Percentiles rank a stretch among this genome's conserved stretches.
Conservation (phyloP, 2,329 filamentous ascomycete species). For the Lecanosticta acicola region DNA sequence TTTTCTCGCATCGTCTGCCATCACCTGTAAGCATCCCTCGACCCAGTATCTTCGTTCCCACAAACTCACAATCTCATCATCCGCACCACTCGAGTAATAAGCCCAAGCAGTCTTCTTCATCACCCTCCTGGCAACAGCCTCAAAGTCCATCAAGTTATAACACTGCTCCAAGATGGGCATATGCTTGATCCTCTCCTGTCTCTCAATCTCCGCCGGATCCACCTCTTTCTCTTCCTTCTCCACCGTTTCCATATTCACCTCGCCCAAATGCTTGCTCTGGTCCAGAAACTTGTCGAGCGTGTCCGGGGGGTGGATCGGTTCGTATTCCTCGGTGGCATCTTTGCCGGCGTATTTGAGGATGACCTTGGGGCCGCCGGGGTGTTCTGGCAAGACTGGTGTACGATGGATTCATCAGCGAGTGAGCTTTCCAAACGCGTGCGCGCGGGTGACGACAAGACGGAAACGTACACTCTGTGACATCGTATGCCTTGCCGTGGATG, state of each 20-base stretch:
- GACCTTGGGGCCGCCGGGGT: slow-evolving; percentile 84
- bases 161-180: slow-evolving; percentile 82
- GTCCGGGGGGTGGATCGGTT: slow-evolving; percentile 83
- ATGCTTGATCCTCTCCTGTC: slow-evolving; percentile 59
- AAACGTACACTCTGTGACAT: slow-evolving; percentile 51
- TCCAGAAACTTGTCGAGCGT: slow-evolving; percentile 79
- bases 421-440: too few relatives aligned
- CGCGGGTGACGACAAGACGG: too few relatives aligned
- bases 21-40: slow-evolving; percentile 1
- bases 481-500: slow-evolving; percentile 70
- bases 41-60: background rate
- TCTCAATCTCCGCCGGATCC: slow-evolving; percentile 65
- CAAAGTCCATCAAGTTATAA: slow-evolving; percentile 93
- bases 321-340: slow-evolving; percentile 87
- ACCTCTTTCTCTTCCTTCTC: slow-evolving; percentile 59
- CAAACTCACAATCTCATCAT: slow-evolving; percentile 47
- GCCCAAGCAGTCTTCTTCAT: slow-evolving; percentile 98
- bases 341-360: slow-evolving; percentile 96
- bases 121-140: slow-evolving; percentile 78
- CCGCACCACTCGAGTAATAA: slow-evolving; percentile 91
- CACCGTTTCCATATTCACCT: slow-evolving; percentile 81
- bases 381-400: slow-evolving; percentile 44
- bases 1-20: slow-evolving; percentile 67
- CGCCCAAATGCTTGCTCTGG: slow-evolving; percentile 78
- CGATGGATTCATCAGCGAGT: too few relatives aligned